A percentile compares a stretch with the other conserved stretches of the same genome.
phyloP scores from a whole-genome alignment of 73 alveolate genomes.

The Symbiodinium natans region DNA sequence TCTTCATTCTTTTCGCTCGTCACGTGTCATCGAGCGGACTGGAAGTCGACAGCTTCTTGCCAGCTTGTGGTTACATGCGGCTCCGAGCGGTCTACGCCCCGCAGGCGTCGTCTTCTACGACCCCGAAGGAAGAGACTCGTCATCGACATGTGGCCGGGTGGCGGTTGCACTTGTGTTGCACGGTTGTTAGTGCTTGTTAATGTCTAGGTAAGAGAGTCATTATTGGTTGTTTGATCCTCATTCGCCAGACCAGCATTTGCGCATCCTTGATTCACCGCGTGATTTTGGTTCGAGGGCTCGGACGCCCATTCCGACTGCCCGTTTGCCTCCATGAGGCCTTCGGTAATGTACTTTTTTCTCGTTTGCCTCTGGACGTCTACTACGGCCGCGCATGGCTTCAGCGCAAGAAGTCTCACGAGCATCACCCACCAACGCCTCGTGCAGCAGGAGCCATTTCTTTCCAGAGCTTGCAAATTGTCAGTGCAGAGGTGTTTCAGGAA shows the following conservation, averaged over 20 bases:
- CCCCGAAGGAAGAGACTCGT: constrained; percentile 70
- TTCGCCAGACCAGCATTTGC: too few relatives aligned
- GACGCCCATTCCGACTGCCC: neutral
- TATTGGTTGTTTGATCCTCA: too few relatives aligned
- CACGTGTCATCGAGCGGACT: too few relatives aligned
- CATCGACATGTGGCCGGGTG: neutral
- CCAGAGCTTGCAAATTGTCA: neutral
- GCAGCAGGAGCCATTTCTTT: neutral
- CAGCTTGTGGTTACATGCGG: too few relatives aligned
- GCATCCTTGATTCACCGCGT: too few relatives aligned
- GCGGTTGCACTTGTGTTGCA: too few relatives aligned
- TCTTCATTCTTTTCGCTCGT: too few relatives aligned
- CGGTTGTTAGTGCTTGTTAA: too few relatives aligned
- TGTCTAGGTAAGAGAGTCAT: too few relatives aligned
- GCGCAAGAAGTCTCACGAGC: constrained; percentile 4
- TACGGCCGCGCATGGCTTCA: neutral
- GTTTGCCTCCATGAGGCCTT: constrained; percentile 6
- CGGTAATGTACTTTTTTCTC: constrained; percentile 8
- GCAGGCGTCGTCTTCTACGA: constrained; percentile 92
- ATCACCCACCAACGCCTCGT: neutral
- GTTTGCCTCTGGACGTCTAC: neutral
- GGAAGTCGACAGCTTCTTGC: too few relatives aligned
- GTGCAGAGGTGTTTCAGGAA: too few relatives aligned
- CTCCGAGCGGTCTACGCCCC: too few relatives aligned
- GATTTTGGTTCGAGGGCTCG: neutral